Percentiles rank a stretch among this genome's conserved stretches.
phyloP scores from a whole-genome alignment of 1,284 basidiomycete genomes.

The Austroboletus niveus region DNA sequence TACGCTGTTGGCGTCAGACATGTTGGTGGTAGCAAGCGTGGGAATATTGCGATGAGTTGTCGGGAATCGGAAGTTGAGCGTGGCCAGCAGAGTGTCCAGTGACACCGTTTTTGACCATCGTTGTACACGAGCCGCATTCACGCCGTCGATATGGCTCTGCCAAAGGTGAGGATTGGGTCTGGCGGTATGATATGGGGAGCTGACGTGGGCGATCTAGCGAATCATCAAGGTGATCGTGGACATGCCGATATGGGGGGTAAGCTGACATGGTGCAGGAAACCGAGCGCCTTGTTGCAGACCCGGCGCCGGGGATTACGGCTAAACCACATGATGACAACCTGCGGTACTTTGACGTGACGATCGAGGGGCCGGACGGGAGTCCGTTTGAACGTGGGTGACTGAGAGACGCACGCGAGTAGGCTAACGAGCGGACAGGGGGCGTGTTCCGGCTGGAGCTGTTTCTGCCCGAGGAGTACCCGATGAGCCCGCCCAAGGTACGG shows the following conservation, averaged over 20 bases:
- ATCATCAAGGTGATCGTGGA: slow-evolving; percentile 52
- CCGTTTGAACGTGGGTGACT: slow-evolving; percentile 84
- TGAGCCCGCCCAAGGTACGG: slow-evolving; percentile 98
- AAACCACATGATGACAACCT: slow-evolving; percentile 96
- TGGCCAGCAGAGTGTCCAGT: neutral
- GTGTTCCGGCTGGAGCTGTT: slow-evolving; percentile 96
- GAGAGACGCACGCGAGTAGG: neutral
- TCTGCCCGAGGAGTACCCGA: slow-evolving; percentile 98
- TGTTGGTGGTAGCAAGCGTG: slow-evolving; percentile 17
- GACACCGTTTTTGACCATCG: slow-evolving; percentile 13
- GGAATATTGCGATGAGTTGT: slow-evolving; percentile 13
- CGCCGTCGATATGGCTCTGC: slow-evolving; percentile 28
- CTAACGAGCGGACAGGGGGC: slow-evolving; percentile 61
- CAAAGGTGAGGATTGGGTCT: slow-evolving; percentile 22
- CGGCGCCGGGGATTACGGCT: slow-evolving; percentile 94
- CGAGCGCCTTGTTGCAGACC: slow-evolving; percentile 92
- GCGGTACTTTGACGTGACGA: slow-evolving; percentile 97
- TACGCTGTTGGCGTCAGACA: slow-evolving; percentile 23
- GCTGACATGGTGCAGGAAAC: slow-evolving; percentile 71
- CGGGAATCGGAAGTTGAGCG: slow-evolving; percentile 18
- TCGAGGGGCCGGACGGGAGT: slow-evolving; percentile 90
- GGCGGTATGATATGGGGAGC: neutral
- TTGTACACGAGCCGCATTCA: slow-evolving; percentile 16
- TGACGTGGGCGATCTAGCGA: slow-evolving; percentile 39
- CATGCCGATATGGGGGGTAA: slow-evolving; percentile 13